Percentiles rank a stretch among this genome's conserved stretches.
These are phyloP conservation scores for Bassia scoparia DNA, from an alignment of 148 eudicot genomes.

Conservation along the genomic window DNA sequence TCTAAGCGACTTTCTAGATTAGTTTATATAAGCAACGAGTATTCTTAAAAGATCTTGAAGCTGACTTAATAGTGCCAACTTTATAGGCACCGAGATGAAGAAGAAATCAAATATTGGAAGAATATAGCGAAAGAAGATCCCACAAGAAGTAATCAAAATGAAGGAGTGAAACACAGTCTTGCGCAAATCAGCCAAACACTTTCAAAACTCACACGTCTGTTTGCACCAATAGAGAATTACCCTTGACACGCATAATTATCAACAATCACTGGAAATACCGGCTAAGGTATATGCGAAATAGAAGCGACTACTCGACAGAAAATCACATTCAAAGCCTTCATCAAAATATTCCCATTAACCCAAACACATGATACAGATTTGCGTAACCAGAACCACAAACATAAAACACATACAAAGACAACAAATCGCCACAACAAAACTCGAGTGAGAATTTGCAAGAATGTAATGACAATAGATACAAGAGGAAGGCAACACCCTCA, in stretches of 20 bases:
- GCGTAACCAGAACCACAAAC: not conserved
- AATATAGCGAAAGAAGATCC: not conserved
- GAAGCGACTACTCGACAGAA: not conserved
- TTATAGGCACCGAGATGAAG: not conserved
- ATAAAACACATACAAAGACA: constrained; percentile 2
- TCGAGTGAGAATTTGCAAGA: not conserved
- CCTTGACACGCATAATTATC: not conserved
- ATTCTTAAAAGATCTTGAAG: not conserved
- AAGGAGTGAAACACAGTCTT: not conserved
- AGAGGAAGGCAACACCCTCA: not conserved
- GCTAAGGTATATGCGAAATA: not conserved
- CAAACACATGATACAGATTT: not conserved
- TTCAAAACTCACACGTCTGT: not conserved
- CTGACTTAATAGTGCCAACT: not conserved
- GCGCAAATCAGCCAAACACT: not conserved
- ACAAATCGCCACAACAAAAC: not conserved
- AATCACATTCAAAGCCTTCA: not conserved
- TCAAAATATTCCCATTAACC: not conserved
- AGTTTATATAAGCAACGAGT: not conserved
- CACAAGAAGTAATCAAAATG: not conserved
- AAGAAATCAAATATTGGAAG: not conserved
- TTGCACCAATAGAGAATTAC: not conserved
- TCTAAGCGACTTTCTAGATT: too few species aligned
- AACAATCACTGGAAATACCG: not conserved
- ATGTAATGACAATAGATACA: not conserved